Conservation (phyloP, 1,284 basidiomycete genomes). For the Tylopilus sp. region DNA sequence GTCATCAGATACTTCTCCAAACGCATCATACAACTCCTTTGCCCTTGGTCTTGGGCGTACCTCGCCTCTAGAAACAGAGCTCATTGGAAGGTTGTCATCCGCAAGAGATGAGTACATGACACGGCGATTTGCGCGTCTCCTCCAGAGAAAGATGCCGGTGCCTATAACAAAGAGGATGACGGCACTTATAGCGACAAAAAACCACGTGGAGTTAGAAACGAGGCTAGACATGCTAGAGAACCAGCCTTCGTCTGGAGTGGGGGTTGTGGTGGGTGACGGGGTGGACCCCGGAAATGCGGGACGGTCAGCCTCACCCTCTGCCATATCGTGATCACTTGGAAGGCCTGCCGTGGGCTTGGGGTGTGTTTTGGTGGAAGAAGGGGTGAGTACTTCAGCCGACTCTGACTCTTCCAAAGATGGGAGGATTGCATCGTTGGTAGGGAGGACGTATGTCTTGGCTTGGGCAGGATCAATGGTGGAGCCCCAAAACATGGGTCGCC, state of each 20-base stretch:
- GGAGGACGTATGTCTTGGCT: conserved; percentile 62
- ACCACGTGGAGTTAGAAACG: conserved; percentile 75
- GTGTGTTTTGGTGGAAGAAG: conserved; percentile 55
- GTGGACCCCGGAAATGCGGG: conserved; percentile 54
- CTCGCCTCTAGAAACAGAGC: conserved; percentile 43
- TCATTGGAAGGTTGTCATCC: conserved; percentile 74
- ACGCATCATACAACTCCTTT: conserved; percentile 88
- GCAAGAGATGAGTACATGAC: conserved; percentile 66
- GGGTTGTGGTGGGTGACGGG: conserved; percentile 41
- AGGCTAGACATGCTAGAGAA: conserved; percentile 79
- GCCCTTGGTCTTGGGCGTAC: conserved; percentile 45
- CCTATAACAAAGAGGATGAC: conserved; percentile 69
- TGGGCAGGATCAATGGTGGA: conserved; percentile 72
- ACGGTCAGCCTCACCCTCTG: conserved; percentile 62
- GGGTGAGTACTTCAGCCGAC: conserved; percentile 34
- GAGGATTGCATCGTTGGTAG: conserved; percentile 51
- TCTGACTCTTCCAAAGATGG: conserved; percentile 43
- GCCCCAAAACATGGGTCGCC: conserved; percentile 94
- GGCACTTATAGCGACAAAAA: conserved; percentile 70
- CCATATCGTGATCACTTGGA: conserved; percentile 76
- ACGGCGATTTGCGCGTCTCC: conserved; percentile 49
- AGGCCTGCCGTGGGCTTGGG: conserved; percentile 86
- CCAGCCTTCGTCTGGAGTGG: conserved; percentile 79
- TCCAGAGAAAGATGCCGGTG: conserved; percentile 65
- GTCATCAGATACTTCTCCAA: conserved; percentile 78